These are phyloP conservation scores for Exophiala calicioides DNA, from an alignment of 2,329 filamentous ascomycete genomes.

Conservation along the genomic window DNA sequence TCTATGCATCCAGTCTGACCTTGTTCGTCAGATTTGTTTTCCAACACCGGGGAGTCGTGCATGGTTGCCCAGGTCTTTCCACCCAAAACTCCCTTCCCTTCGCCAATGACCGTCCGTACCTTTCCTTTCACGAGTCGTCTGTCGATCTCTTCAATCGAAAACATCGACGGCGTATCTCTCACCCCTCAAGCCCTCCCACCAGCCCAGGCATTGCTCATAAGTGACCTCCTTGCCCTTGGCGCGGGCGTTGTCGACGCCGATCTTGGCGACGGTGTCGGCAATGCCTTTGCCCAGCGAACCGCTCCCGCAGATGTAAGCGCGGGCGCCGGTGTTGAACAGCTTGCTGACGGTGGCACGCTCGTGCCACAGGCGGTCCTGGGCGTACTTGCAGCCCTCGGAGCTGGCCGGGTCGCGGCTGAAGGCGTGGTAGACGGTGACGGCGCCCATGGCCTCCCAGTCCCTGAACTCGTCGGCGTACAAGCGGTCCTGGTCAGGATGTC, in stretches of 20 bases:
- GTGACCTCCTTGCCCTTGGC: slow-evolving; percentile 39
- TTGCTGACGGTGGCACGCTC: slow-evolving; percentile 49
- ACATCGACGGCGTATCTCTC: slow-evolving; percentile 31
- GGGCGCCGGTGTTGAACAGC: slow-evolving; percentile 53
- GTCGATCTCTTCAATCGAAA: slow-evolving; percentile 20
- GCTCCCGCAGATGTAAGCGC: slow-evolving; percentile 65
- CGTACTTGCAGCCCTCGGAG: slow-evolving; percentile 52
- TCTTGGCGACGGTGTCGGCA: slow-evolving; percentile 9
- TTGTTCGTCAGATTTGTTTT: too few species aligned
- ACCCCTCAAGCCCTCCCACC: slow-evolving; percentile 27
- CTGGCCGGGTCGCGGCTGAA: slow-evolving; percentile 54
- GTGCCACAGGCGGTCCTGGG: slow-evolving; percentile 54
- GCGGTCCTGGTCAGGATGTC: slow-evolving; percentile 38
- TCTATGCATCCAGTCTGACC: too few species aligned
- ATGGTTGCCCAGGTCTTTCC: too few species aligned
- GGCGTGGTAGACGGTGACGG: slow-evolving; percentile 62
- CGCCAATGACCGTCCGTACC: too few species aligned
- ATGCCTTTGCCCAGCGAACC: slow-evolving; percentile 8
- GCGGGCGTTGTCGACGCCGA: slow-evolving; percentile 26
- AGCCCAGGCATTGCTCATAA: slow-evolving; percentile 42
- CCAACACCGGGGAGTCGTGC: too few species aligned
- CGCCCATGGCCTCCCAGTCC: slow-evolving; percentile 63
- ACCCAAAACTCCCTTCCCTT: too few species aligned
- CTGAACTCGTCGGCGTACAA: slow-evolving; percentile 40
- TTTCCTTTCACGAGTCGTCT: background rate